Evolutionary conservation across 495 filamentous ascomycete species (phyloP).

Genomic region (Podospora pseudocomata): DNA sequence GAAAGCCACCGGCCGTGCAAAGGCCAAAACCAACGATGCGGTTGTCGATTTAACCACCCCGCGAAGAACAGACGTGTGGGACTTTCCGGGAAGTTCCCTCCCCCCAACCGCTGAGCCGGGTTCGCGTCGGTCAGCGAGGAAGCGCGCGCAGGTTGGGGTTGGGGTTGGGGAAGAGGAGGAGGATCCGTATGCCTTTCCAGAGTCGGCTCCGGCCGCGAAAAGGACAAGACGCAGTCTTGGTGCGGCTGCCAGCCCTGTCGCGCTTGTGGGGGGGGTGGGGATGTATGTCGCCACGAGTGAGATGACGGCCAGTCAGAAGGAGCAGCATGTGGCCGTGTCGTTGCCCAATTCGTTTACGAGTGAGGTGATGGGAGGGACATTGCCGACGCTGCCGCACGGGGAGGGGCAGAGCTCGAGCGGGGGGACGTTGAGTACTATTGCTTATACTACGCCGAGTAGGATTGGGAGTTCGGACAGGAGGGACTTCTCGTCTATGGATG

Average conservation of each 20-base stretch:
- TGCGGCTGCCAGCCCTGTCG: neutral
- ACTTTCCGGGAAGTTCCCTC: neutral
- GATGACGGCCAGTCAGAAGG: slow-evolving; percentile 32
- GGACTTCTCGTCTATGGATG: slow-evolving; percentile 3
- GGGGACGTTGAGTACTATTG: slow-evolving; percentile 22
- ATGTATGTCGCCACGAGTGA: slow-evolving; percentile 28
- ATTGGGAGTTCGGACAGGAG: slow-evolving; percentile 12
- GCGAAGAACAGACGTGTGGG: neutral
- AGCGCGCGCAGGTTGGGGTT: neutral
- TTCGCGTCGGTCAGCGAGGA: neutral
- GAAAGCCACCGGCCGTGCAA: neutral
- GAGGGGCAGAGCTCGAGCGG: slow-evolving; percentile 27
- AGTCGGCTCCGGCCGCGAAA: slow-evolving; percentile 14
- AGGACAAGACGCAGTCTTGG: neutral
- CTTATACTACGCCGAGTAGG: slow-evolving; percentile 27
- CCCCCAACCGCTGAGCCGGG: neutral
- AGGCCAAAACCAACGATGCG: neutral
- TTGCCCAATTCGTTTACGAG: slow-evolving; percentile 16
- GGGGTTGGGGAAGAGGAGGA: neutral
- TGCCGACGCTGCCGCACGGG: slow-evolving; percentile 8
- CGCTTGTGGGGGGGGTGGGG: slow-evolving; percentile 12
- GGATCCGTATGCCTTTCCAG: slow-evolving; percentile 25
- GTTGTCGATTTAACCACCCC: neutral
- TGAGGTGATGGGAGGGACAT: slow-evolving; percentile 5
- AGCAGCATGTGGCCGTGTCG: slow-evolving; percentile 24